Evolutionary conservation across 2,329 filamentous ascomycete genomes (phyloP).

Genomic region (Apiospora sp.): DNA sequence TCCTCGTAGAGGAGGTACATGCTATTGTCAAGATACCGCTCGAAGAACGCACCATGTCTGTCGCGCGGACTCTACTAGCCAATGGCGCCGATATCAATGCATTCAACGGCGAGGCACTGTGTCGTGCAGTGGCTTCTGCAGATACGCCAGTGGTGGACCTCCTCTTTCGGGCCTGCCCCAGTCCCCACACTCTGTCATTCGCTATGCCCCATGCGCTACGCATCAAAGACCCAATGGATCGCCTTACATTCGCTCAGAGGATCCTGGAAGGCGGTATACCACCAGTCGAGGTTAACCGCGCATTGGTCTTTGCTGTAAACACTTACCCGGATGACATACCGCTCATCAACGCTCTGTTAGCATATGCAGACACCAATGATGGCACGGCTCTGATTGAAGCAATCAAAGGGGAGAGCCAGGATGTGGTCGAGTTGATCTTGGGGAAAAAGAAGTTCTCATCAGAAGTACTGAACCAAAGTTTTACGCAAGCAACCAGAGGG

Average conservation of each 20-base stretch:
- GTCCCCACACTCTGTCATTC: conserved; percentile 52
- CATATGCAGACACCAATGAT: conserved; percentile 57
- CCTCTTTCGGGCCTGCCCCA: conserved; percentile 53
- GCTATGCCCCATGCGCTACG: conserved; percentile 62
- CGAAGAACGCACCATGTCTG: conserved; percentile 50
- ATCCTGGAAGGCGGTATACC: conserved; percentile 59
- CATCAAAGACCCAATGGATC: conserved; percentile 58
- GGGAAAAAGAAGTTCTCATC: conserved; percentile 47
- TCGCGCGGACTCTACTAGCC: conserved; percentile 56
- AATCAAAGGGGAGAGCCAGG: conserved; percentile 52
- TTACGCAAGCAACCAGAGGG: conserved; percentile 53
- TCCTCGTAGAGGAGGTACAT: conserved; percentile 61
- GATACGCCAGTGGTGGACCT: conserved; percentile 56
- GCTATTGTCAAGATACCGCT: conserved; percentile 48
- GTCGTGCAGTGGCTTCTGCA: conserved; percentile 56
- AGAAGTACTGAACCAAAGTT: conserved; percentile 49
- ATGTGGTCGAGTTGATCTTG: conserved; percentile 57
- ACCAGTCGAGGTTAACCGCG: conserved; percentile 56
- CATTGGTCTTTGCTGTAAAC: conserved; percentile 58
- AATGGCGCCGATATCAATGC: conserved; percentile 64
- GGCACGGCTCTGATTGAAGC: conserved; percentile 57
- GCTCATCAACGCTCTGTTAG: conserved; percentile 54
- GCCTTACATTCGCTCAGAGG: conserved; percentile 57
- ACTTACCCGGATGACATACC: conserved; percentile 57
- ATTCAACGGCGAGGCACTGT: conserved; percentile 59